A percentile compares a stretch with the other conserved stretches of the same genome.
phyloP scores from a whole-genome alignment of 352 stramenopile genomes.

The Phytophthora pisi region DNA sequence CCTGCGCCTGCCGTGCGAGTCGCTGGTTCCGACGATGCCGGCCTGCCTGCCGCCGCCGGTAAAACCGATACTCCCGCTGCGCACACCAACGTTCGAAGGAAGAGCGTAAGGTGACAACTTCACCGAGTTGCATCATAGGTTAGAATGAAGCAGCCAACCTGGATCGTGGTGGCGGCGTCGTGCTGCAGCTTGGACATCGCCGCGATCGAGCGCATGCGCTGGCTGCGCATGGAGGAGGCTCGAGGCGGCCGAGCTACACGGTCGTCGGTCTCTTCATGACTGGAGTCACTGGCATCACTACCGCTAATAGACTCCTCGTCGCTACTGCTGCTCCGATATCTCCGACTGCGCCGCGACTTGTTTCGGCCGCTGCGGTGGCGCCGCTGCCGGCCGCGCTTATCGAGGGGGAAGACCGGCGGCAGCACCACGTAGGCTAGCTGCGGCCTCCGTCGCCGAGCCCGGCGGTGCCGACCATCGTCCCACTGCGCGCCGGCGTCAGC shows the following conservation, averaged over 20 bases:
- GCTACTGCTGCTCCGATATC: constrained; percentile 12
- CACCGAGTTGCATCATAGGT: too few relatives aligned
- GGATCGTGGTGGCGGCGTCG: constrained; percentile 45
- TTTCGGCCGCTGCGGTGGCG: not conserved
- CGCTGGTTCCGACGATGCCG: constrained; percentile 22
- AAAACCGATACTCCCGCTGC: constrained; percentile 54
- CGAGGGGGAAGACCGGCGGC: constrained; percentile 11
- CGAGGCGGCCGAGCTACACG: not conserved
- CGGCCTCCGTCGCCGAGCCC: constrained; percentile 15
- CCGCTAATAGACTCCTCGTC: constrained; percentile 7
- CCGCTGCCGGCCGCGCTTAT: not conserved
- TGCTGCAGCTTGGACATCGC: constrained; percentile 54
- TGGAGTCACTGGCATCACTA: constrained; percentile 12
- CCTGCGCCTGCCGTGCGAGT: constrained; percentile 22
- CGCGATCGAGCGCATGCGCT: constrained; percentile 53
- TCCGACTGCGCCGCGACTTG: not conserved
- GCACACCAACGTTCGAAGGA: not conserved
- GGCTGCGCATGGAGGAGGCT: constrained; percentile 29
- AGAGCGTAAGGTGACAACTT: too few relatives aligned
- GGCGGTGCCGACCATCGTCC: constrained; percentile 11
- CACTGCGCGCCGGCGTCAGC: constrained; percentile 12
- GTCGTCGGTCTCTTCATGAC: constrained; percentile 13
- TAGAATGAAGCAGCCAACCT: constrained; percentile 27
- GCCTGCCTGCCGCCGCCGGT: constrained; percentile 34
- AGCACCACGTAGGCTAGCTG: constrained; percentile 34